Evolutionary conservation across 805 yeast genomes (phyloP).

Genomic region (Babjeviella inositovora): DNA sequence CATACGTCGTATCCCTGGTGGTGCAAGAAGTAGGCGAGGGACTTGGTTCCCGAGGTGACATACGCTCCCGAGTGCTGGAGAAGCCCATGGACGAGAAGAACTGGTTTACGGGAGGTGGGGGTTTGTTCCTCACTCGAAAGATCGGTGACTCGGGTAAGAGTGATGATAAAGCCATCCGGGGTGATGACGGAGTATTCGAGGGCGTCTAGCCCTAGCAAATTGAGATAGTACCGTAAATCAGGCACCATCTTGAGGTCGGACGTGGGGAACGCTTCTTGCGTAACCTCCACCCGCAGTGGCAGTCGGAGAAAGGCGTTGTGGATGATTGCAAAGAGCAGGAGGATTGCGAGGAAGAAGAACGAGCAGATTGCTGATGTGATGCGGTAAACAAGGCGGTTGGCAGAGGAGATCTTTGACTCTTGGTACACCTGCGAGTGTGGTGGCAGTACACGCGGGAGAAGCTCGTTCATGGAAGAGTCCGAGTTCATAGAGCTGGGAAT

Average conservation of each 20-base stretch:
- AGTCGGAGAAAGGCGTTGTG: no score
- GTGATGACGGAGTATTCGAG: conserved; percentile 49
- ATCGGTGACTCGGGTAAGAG: conserved; percentile 44
- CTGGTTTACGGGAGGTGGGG: conserved; percentile 31
- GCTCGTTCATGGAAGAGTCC: conserved; percentile 2
- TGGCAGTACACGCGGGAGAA: conserved; percentile 2
- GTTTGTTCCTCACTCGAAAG: conserved; percentile 13
- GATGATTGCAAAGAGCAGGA: conserved; percentile 8
- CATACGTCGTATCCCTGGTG: conserved; percentile 68
- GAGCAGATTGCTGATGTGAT: conserved; percentile 4
- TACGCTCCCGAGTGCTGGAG: conserved; percentile 79
- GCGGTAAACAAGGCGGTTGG: background rate
- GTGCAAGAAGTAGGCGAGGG: conserved; percentile 45
- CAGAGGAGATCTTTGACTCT: background rate
- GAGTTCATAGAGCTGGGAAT: conserved; percentile 8
- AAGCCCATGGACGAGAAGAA: conserved; percentile 73
- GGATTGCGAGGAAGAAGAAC: conserved; percentile 7
- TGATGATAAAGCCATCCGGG: conserved; percentile 65
- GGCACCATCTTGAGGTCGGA: conserved; percentile 16
- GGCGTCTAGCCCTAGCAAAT: conserved; percentile 40
- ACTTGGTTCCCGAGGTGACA: conserved; percentile 67
- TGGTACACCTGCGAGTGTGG: conserved; percentile 1
- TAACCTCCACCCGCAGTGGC: conserved; percentile 2
- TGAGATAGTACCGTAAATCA: conserved; percentile 55
- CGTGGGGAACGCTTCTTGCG: conserved; percentile 9